A percentile compares a stretch with the other conserved stretches of the same genome.
These are phyloP conservation scores for Pisolithus orientalis DNA, from an alignment of 768 basidiomycete species.

Conservation along the genomic window DNA sequence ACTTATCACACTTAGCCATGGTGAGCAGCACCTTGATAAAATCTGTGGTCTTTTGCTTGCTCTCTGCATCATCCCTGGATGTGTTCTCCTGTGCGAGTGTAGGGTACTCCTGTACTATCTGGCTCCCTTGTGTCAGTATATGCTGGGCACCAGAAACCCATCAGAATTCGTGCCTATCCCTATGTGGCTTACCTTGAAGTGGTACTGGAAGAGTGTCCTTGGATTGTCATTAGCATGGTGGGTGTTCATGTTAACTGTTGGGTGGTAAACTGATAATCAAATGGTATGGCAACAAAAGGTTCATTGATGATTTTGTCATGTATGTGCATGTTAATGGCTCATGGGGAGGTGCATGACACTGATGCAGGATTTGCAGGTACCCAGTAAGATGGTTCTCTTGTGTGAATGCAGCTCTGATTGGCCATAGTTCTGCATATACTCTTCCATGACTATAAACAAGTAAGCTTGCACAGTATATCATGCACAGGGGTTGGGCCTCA, in stretches of 20 bases:
- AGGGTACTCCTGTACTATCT: slow-evolving; percentile 35
- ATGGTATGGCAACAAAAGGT: slow-evolving; percentile 32
- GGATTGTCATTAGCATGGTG: slow-evolving; percentile 78
- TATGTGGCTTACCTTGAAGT: slow-evolving; percentile 65
- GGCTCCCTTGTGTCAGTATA: too few relatives aligned
- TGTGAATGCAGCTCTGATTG: slow-evolving; percentile 1
- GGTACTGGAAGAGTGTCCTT: slow-evolving; percentile 68
- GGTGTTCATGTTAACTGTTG: slow-evolving; percentile 1
- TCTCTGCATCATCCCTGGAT: slow-evolving; percentile 74
- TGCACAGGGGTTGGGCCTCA: not conserved
- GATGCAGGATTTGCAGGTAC: slow-evolving; percentile 36
- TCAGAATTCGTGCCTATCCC: slow-evolving; percentile 75
- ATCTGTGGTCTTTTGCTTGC: slow-evolving; percentile 87
- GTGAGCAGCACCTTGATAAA: slow-evolving; percentile 69
- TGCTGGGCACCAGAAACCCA: slow-evolving; percentile 57
- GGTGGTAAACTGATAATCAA: not conserved
- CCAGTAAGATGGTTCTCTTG: slow-evolving; percentile 41
- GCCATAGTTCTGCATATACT: slow-evolving; percentile 70
- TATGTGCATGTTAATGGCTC: slow-evolving; percentile 28
- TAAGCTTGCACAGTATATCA: slow-evolving; percentile 20
- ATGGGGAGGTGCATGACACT: not conserved
- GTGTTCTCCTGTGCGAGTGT: slow-evolving; percentile 73
- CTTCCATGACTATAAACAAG: slow-evolving; percentile 67
- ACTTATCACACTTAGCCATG: slow-evolving; percentile 44
- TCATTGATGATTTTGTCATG: slow-evolving; percentile 78